These are phyloP conservation scores for Termitomyces sp. DNA, from an alignment of 768 basidiomycete species.

Conservation along the genomic window DNA sequence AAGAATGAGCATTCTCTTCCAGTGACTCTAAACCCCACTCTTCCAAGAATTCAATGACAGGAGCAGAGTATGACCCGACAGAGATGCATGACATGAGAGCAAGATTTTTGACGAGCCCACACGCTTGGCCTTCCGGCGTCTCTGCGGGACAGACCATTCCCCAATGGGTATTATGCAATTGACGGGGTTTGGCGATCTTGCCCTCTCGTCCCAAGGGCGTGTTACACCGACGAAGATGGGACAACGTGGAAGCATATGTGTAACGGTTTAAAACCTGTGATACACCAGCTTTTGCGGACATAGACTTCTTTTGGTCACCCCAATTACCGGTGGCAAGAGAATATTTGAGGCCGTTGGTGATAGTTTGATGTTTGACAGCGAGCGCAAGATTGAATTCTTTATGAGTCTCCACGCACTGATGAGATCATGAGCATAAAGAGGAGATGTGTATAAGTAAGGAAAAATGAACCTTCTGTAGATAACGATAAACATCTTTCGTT, in stretches of 20 bases:
- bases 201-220: constrained; percentile 97
- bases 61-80: constrained; percentile 92
- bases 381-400: constrained; percentile 90
- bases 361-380: constrained; percentile 94
- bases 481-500: constrained; percentile 94
- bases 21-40: constrained; percentile 97
- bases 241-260: constrained; percentile 97
- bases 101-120: constrained; percentile 97
- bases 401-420: constrained; percentile 90
- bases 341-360: constrained; percentile 97
- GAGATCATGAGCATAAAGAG: constrained; percentile 12
- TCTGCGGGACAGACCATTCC: constrained; percentile 99
- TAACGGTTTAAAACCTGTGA: constrained; percentile 98
- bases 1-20: constrained; percentile 87
- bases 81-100: constrained; percentile 98
- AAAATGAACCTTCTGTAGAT: constrained; percentile 82
- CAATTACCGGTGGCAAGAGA: constrained; percentile 98
- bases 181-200: constrained; percentile 98
- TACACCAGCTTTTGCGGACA: constrained; percentile 97
- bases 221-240: constrained; percentile 96
- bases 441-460: neutral
- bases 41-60: constrained; percentile 96
- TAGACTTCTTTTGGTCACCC: constrained; percentile 98
- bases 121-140: constrained; percentile 99
- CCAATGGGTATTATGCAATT: constrained; percentile 99